Base-by-base conservation (phyloP, 2,329 filamentous ascomycete species). In the Exophiala dermatitidis region DNA sequence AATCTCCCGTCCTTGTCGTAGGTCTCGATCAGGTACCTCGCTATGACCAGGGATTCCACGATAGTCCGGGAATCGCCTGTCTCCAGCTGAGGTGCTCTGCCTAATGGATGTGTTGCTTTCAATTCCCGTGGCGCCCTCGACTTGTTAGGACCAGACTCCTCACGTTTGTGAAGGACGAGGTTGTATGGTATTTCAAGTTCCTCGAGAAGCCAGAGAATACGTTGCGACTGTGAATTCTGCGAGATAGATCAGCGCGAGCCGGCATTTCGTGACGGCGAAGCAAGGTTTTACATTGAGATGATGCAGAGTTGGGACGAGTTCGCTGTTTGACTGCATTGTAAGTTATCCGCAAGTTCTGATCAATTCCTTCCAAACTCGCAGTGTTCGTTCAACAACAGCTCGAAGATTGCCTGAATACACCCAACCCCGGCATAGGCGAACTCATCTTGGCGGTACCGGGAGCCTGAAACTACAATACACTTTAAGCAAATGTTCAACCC, bases 141-240 rank as follows among this genome's bases (percentile, higher is more conserved):
- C 50, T 84, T 78, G 52, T 70, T 63, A 30, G 68, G 66, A 33
- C 56, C 56, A 2, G 56, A 53, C 32, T 48, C 43, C 10, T 48
- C 40, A 12, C 90, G 85, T 68, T 87, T 86, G 76, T 86, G 91
- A 50, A 86, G 77, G 64, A 90, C 81, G 54, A 96, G 72, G 56
- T 90, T 81, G 70, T 95, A 95, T 33, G 84, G 78, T 32, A 95
- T 70, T 43, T 85, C 78, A 59, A 93, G 83, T 69, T 91, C 88
- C 67, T 91, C 86, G 42, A 95, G 79, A 4, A 95, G 82, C 87
- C 88, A 95, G 43, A 93, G 74, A 54, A 90, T 85, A 59, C 87
- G 82, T 69, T 94, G 88, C 9, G 87, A 83, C 62, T 89, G 85
- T 50, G 89, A 94, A 50, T 63, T 47, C 61, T 63, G 40, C 19